A percentile compares a stretch with the other conserved stretches of the same genome.
phyloP scores from a whole-genome alignment of 1,284 basidiomycete species.

The Cryptococcus jaspeensis region DNA sequence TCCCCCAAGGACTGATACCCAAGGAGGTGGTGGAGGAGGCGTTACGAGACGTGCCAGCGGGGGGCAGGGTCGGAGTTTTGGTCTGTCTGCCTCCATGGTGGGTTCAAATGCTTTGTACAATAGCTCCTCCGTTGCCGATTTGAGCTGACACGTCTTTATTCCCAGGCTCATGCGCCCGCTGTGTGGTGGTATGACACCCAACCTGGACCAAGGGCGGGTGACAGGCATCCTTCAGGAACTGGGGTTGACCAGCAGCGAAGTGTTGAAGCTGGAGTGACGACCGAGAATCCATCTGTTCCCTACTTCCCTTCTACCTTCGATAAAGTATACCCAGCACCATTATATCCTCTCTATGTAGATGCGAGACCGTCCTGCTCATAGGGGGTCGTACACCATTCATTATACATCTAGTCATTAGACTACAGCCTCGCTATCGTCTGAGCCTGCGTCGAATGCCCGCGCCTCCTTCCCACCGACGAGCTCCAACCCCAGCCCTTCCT shows the following conservation, averaged over 20 bases:
- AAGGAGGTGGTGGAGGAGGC: constrained; percentile 6
- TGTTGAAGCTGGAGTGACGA: constrained; percentile 46
- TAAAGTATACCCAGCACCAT: not conserved
- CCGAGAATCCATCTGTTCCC: not conserved
- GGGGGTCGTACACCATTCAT: not conserved
- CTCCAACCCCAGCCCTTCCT: constrained; percentile 1
- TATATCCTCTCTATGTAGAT: not conserved
- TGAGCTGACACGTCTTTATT: not conserved
- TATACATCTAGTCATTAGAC: not conserved
- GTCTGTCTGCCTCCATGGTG: constrained; percentile 44
- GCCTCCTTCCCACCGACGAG: constrained; percentile 7
- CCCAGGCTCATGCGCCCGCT: constrained; percentile 40
- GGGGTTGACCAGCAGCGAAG: constrained; percentile 36
- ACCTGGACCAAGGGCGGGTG: constrained; percentile 41
- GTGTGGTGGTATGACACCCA: constrained; percentile 38
- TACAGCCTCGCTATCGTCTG: not conserved
- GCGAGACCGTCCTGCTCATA: not conserved
- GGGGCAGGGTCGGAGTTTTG: constrained; percentile 31
- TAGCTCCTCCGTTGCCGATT: not conserved
- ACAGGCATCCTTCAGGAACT: constrained; percentile 37
- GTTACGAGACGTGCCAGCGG: constrained; percentile 7
- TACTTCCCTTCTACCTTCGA: too few species aligned
- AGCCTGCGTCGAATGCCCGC: not conserved
- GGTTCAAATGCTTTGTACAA: constrained; percentile 7
- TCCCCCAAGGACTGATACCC: constrained; percentile 12